Conservation (phyloP, 163 green algal species). For the Prototheca stagnorum region DNA sequence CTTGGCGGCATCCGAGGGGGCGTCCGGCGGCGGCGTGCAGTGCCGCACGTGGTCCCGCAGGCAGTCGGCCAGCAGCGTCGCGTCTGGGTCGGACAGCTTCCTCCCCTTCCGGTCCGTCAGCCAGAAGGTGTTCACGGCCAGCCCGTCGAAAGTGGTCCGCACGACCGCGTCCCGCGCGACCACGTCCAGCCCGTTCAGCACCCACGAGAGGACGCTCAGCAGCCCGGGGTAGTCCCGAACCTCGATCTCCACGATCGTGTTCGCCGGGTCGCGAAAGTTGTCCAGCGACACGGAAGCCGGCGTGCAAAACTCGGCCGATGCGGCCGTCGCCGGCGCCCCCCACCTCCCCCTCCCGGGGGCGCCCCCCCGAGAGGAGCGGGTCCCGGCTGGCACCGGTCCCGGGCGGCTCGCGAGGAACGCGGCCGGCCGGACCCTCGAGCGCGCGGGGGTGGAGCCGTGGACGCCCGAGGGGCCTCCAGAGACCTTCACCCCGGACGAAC, state of each 20-base stretch:
- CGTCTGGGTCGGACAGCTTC: slow-evolving; percentile 23
- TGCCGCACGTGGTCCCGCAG: slow-evolving; percentile 34
- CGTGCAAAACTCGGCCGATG: too few species aligned
- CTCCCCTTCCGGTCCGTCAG: slow-evolving; percentile 12
- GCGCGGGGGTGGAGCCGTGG: too few species aligned
- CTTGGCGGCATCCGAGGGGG: too few species aligned
- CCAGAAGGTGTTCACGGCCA: slow-evolving; percentile 36
- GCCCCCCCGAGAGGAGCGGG: too few species aligned
- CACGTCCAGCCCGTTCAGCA: slow-evolving; percentile 26
- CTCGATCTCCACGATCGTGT: slow-evolving; percentile 30
- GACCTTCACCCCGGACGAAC: too few species aligned
- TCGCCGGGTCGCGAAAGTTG: slow-evolving; percentile 22
- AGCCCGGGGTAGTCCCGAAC: slow-evolving; percentile 30
- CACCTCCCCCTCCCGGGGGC: too few species aligned
- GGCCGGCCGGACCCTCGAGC: too few species aligned
- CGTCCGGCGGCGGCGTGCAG: slow-evolving; percentile 19
- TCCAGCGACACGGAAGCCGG: slow-evolving; percentile 27
- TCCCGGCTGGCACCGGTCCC: too few species aligned
- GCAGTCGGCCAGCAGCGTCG: slow-evolving; percentile 26
- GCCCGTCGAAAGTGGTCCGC: slow-evolving; percentile 17
- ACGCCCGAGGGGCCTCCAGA: too few species aligned
- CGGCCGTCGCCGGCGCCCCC: too few species aligned
- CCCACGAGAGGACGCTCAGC: slow-evolving; percentile 18
- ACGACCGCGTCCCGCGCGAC: slow-evolving; percentile 29
- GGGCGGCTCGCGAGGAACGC: too few species aligned